Evolutionary conservation across 371 early-diverging fungal species (phyloP).

Genomic region (Rhizomucor pusillus): DNA sequence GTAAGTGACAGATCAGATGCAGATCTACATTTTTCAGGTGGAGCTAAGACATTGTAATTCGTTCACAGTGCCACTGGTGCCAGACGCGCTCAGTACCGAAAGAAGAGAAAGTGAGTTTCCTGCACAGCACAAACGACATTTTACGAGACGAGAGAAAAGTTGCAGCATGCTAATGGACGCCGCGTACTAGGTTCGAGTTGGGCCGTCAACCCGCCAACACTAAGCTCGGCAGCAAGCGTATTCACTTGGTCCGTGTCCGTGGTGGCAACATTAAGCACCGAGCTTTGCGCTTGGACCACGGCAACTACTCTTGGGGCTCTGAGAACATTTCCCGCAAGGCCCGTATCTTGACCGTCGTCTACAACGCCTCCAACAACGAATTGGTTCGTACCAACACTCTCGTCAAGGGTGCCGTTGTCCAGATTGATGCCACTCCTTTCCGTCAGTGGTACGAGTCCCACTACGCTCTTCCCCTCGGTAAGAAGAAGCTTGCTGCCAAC

Average conservation of each 20-base stretch:
- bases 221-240: constrained; percentile 93
- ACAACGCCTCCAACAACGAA: constrained; percentile 99
- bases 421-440: constrained; percentile 97
- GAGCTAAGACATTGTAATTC: background rate
- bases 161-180: background rate
- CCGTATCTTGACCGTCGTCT: constrained; percentile 93
- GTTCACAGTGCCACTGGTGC: constrained; percentile 82
- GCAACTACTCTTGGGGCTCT: constrained; percentile 96
- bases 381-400: constrained; percentile 99
- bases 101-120: constrained; percentile 76
- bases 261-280: constrained; percentile 98
- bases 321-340: constrained; percentile 89
- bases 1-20: background rate
- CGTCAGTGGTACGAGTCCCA: constrained; percentile 95
- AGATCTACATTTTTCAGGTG: background rate
- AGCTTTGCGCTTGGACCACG: constrained; percentile 93
- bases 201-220: constrained; percentile 98
- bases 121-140: background rate
- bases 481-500: constrained; percentile 59
- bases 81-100: constrained; percentile 95
- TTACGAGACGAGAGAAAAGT: background rate
- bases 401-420: constrained; percentile 96
- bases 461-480: constrained; percentile 84
- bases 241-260: constrained; percentile 93
- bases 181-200: constrained; percentile 83